Percentiles rank a stretch among this genome's conserved stretches.
These are phyloP conservation scores for Trichoderma hamatum DNA, from an alignment of 2,329 filamentous ascomycete genomes.

Conservation along the genomic window DNA sequence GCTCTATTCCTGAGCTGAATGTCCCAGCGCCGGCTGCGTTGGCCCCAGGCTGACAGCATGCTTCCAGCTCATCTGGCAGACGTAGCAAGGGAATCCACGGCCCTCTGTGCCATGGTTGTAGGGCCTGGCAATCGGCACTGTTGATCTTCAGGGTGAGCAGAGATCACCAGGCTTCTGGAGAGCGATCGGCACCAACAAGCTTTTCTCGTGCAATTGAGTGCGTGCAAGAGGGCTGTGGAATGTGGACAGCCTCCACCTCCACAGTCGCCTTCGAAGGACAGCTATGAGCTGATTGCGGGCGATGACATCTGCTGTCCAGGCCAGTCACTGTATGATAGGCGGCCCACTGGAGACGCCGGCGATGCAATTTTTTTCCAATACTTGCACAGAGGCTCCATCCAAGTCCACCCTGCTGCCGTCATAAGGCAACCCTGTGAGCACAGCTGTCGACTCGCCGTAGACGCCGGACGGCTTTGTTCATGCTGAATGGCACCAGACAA, in stretches of 20 bases:
- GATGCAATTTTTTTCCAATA: conserved; percentile 10
- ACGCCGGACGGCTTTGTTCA: background rate
- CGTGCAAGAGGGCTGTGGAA: conserved; percentile 6
- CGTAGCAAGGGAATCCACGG: background rate
- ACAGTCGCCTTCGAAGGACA: background rate
- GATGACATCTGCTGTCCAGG: conserved; percentile 3
- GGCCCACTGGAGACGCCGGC: conserved; percentile 18
- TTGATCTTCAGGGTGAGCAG: conserved; percentile 24
- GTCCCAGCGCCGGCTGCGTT: conserved; percentile 2
- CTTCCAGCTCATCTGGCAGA: background rate
- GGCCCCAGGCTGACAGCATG: background rate
- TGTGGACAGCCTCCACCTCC: conserved; percentile 22
- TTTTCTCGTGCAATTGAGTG: conserved; percentile 20
- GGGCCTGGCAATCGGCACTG: background rate
- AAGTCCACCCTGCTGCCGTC: background rate
- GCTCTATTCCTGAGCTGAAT: background rate
- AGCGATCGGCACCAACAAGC: conserved; percentile 27
- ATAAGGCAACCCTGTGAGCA: background rate
- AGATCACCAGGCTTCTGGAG: conserved; percentile 16
- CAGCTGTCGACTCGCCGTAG: background rate
- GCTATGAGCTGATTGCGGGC: conserved; percentile 19
- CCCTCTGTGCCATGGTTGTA: background rate
- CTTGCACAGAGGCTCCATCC: conserved; percentile 8
- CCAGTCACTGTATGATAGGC: background rate
- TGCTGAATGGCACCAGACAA: conserved; percentile 8